These are phyloP conservation scores for Leishmania aethiopica DNA, from an alignment of 208 protist species.

Conservation along the genomic window DNA sequence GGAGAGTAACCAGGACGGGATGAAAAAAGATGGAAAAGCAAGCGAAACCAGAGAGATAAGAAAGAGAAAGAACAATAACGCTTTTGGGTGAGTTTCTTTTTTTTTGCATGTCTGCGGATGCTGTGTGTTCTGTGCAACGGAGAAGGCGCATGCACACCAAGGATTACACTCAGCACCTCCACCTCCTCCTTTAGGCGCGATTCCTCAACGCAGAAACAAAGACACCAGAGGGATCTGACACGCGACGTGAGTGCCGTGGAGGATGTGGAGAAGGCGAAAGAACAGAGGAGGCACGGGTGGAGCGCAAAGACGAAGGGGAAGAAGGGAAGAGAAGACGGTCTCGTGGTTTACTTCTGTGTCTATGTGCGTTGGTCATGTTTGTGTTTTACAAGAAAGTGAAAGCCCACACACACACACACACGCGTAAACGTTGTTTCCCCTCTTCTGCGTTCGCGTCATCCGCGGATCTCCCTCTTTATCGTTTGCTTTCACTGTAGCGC, in stretches of 20 bases:
- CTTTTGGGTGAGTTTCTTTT: not conserved
- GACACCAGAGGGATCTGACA: not conserved
- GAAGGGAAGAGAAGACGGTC: not conserved
- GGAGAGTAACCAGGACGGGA: not conserved
- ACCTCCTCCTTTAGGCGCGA: no score
- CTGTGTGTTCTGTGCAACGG: not conserved
- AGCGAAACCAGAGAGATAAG: not conserved
- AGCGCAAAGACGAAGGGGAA: not conserved
- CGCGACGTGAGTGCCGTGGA: not conserved
- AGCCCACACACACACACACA: not conserved
- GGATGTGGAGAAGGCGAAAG: not conserved
- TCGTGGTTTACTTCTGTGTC: not conserved
- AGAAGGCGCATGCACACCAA: not conserved
- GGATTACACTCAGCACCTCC: not conserved
- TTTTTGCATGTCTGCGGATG: not conserved
- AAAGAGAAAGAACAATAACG: not conserved
- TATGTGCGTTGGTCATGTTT: not conserved
- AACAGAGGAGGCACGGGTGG: slow-evolving; percentile 1
- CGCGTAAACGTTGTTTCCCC: not conserved
- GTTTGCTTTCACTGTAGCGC: not conserved
- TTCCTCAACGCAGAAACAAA: not conserved
- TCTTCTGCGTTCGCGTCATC: not conserved
- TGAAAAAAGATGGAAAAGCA: not conserved
- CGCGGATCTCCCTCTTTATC: not conserved
- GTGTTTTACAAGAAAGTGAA: not conserved